Conservation (phyloP, 2,329 filamentous ascomycete genomes). For the Exophiala phaeomuriformis region DNA sequence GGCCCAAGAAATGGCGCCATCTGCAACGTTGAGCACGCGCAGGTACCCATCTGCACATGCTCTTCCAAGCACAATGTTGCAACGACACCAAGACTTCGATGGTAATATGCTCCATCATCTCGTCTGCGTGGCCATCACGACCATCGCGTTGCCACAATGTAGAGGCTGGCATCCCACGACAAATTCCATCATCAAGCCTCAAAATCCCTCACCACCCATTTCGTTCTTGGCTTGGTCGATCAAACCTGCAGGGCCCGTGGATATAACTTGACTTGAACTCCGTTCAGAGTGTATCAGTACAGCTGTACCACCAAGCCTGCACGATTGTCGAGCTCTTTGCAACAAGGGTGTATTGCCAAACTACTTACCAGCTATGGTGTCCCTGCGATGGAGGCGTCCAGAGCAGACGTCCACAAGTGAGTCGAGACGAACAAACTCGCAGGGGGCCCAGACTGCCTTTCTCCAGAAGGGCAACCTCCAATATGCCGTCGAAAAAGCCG, state of each 20-base stretch:
- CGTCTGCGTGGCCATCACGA: neutral
- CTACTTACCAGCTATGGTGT: neutral
- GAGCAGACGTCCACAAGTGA: too few relatives aligned
- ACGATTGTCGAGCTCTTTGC: neutral
- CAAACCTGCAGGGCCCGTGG: neutral
- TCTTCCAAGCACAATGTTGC: neutral
- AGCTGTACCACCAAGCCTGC: neutral
- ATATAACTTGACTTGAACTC: neutral
- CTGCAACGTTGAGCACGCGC: neutral
- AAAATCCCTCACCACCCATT: neutral
- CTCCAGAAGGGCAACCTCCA: constrained; percentile 37
- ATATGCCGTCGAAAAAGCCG: constrained; percentile 39
- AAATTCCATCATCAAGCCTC: constrained; percentile 1
- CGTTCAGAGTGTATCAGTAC: neutral
- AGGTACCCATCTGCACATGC: neutral
- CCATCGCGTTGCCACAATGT: neutral
- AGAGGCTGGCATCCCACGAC: neutral
- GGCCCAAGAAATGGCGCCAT: neutral
- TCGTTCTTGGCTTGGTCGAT: too few relatives aligned
- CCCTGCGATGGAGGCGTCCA: neutral
- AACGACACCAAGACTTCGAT: neutral
- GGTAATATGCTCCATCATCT: neutral
- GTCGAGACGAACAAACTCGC: too few relatives aligned
- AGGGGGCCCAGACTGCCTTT: constrained; percentile 1
- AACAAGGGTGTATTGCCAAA: neutral